A percentile compares a stretch with the other conserved stretches of the same genome.
phyloP scores from a whole-genome alignment of 2,329 filamentous ascomycete species.

The Pestalotiopsis fici region DNA sequence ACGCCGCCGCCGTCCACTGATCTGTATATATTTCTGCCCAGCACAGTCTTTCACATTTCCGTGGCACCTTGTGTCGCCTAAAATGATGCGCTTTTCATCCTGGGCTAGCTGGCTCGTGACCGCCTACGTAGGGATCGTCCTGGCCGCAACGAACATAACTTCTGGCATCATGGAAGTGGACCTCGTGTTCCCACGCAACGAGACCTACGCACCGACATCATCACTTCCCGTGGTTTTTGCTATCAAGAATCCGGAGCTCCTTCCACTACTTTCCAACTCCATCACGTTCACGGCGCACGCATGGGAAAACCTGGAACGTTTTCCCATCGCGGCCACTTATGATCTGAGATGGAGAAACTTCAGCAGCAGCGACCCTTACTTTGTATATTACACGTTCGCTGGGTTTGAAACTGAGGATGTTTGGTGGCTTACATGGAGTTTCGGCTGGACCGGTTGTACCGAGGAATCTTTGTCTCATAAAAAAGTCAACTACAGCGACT shows the following conservation, averaged over 20 bases:
- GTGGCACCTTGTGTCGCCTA: not conserved
- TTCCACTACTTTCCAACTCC: not conserved
- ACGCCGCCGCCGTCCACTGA: not conserved
- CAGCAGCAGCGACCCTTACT: not conserved
- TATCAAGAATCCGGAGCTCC: not conserved
- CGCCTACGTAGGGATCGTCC: not conserved
- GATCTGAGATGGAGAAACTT: not conserved
- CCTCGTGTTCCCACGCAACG: conserved; percentile 26
- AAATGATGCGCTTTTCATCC: not conserved
- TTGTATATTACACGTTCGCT: not conserved
- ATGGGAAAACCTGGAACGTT: not conserved
- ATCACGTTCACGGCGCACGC: not conserved
- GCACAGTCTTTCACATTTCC: not conserved
- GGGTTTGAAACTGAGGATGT: not conserved
- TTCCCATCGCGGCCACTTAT: not conserved
- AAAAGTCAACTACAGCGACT: not conserved
- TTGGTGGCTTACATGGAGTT: not conserved
- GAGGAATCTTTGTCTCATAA: not conserved
- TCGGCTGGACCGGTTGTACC: not conserved
- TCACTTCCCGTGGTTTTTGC: conserved; percentile 25
- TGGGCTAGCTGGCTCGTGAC: not conserved
- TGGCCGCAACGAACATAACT: not conserved
- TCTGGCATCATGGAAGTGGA: conserved; percentile 19
- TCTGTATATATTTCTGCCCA: not conserved
- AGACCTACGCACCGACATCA: conserved; percentile 21